Evolutionary conservation across 768 basidiomycete species (phyloP), one percentile per base, ranked within the genome.

Genomic region (Myochromella boudieri): DNA sequence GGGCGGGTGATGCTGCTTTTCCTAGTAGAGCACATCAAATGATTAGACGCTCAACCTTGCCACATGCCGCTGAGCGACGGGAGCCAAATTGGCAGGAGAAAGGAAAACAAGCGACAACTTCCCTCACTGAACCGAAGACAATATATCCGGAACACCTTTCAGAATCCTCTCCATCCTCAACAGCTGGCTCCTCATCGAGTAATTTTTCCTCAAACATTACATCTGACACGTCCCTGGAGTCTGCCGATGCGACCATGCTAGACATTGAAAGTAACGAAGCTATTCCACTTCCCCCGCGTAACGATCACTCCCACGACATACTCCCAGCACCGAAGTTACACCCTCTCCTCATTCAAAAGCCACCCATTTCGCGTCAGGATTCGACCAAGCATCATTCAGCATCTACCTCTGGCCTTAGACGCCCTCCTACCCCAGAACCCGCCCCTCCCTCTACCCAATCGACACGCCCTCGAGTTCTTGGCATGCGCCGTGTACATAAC

Each of bases 401-500:
- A 28, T 21, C 25, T 44, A 8, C 51, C 44, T 22, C 37, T 50
- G 5, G n/a, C n/a, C 33, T 17, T 34, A 5, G 6, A 12, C 46
- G 20, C 25, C 46, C 32, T 3, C 37, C 22, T 12, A 22, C 29
- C 29, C 41, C 20, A 41, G n/a, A 34, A 10, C 51, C 52, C 33
- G 52, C 57, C 2, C 46, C 61, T 24, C 21, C 47, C 18, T 27
- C 46, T 31, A 41, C 49, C 44, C 45, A 60, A 14, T 55, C 60
- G 5, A 49, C 56, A 6, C 62, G 63, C 9, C 68, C 66, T 0
- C 71, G 68, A 4, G 48, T 49, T 17, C 58, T 73, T 11, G 70
- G 71, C 31, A 73, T 73, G 70, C 67, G 69, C n/a, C 63, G 71
- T 12, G 61, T 61, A 1, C 58, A 59, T 41, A 63, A 64, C 1